Conservation (phyloP, 139 green algal species). For the Coelastrella sp. region DNA sequence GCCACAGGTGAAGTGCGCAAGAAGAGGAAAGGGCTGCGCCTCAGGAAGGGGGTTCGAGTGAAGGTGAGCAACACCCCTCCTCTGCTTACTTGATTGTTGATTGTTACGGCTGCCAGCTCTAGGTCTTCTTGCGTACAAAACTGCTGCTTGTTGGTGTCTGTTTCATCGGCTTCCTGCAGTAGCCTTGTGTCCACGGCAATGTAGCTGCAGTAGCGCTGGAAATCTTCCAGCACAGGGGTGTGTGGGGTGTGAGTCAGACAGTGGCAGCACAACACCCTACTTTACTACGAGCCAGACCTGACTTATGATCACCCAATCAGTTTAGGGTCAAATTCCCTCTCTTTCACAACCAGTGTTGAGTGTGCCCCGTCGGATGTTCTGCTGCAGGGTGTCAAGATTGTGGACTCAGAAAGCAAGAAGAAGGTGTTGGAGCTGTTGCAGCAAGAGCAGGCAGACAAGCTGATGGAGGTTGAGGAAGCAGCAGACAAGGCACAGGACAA, state of each 20-base stretch:
- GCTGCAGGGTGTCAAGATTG: constrained; percentile 45
- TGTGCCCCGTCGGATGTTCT: too few species aligned
- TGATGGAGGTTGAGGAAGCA: constrained; percentile 35
- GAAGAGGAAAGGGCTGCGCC: constrained; percentile 18
- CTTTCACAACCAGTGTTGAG: too few species aligned
- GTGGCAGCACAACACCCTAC: background rate
- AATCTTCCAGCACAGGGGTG: background rate
- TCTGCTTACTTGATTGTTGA: too few species aligned
- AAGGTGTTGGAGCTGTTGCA: constrained; percentile 37
- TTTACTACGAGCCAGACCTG: too few species aligned
- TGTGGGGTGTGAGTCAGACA: background rate
- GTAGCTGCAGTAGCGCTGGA: background rate
- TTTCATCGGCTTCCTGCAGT: too few species aligned
- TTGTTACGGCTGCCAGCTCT: too few species aligned
- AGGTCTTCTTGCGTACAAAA: too few species aligned
- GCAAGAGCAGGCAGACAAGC: constrained; percentile 40
- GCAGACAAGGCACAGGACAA: background rate
- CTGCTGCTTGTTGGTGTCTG: too few species aligned
- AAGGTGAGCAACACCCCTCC: background rate
- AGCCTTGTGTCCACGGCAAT: too few species aligned
- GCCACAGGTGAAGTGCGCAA: constrained; percentile 31
- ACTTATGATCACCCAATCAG: too few species aligned
- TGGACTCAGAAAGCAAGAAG: constrained; percentile 36
- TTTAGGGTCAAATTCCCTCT: too few species aligned
- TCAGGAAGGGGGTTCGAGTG: constrained; percentile 26